These are phyloP conservation scores for Puya raimondii DNA, from an alignment of 176 grass and related monocot species.

Conservation along the genomic window DNA sequence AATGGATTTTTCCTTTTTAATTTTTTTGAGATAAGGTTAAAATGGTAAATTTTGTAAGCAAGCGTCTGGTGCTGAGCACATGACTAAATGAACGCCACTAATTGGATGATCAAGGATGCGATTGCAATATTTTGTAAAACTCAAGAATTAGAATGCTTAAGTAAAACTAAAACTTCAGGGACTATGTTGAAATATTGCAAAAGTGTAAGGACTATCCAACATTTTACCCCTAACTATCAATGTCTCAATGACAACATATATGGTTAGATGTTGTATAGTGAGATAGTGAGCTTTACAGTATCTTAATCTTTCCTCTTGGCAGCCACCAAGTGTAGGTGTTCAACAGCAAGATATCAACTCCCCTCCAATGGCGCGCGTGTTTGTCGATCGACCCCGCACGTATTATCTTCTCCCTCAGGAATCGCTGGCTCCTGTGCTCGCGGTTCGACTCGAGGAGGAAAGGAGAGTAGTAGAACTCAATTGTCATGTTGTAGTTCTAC, in stretches of 20 bases:
- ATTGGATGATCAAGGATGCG: too few species aligned
- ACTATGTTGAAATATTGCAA: too few species aligned
- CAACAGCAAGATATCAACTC: slow-evolving; percentile 15
- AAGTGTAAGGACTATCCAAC: too few species aligned
- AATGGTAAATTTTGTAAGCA: neutral
- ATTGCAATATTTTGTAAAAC: too few species aligned
- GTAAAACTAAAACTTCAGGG: too few species aligned
- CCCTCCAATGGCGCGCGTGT: slow-evolving; percentile 15
- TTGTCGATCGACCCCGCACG: neutral
- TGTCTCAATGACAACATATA: too few species aligned
- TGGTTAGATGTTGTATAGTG: too few species aligned
- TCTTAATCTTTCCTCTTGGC: neutral
- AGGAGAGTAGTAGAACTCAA: slow-evolving; percentile 22
- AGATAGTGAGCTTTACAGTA: neutral
- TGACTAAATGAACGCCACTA: too few species aligned
- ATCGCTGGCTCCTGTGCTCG: neutral
- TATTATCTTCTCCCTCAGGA: slow-evolving; percentile 4
- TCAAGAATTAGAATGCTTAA: too few species aligned
- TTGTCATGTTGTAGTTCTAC: slow-evolving; percentile 6
- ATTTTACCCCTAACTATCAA: too few species aligned
- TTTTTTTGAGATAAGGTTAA: neutral
- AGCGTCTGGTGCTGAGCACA: neutral
- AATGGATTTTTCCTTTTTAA: neutral
- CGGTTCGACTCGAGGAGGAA: slow-evolving; percentile 24
- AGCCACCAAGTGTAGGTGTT: slow-evolving; percentile 26